Evolutionary conservation across 805 yeast species (phyloP).

Genomic region (Candida gorgasii): DNA sequence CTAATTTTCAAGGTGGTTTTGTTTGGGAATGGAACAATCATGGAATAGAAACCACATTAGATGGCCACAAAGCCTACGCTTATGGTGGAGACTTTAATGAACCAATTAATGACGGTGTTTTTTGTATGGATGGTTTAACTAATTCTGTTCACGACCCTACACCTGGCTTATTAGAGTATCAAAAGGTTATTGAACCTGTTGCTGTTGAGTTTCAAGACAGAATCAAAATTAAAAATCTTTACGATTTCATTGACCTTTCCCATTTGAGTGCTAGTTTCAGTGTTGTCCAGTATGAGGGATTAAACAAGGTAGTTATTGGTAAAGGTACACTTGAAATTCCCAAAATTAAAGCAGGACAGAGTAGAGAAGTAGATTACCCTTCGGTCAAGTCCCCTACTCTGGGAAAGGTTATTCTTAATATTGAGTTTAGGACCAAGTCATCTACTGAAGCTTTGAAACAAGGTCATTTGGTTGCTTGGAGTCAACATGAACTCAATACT

Average conservation of each 20-base stretch:
- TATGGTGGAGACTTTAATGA: constrained; percentile 43
- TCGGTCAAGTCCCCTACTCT: neutral
- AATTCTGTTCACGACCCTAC: constrained; percentile 33
- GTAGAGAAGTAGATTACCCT: neutral
- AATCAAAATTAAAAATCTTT: constrained; percentile 18
- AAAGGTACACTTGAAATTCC: constrained; percentile 8
- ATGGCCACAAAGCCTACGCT: constrained; percentile 18
- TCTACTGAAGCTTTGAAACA: constrained; percentile 8
- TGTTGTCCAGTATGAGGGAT: constrained; percentile 9
- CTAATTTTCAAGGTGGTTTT: constrained; percentile 35
- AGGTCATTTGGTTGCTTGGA: constrained; percentile 27
- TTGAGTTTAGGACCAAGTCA: constrained; percentile 13
- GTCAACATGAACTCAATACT: constrained; percentile 16
- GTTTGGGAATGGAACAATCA: constrained; percentile 45
- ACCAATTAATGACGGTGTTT: constrained; percentile 34
- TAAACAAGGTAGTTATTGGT: constrained; percentile 9
- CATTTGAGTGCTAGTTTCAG: constrained; percentile 9
- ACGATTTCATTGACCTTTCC: constrained; percentile 21
- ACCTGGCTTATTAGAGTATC: constrained; percentile 33
- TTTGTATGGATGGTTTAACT: constrained; percentile 36
- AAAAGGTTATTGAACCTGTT: constrained; percentile 33
- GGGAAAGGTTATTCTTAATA: constrained; percentile 8
- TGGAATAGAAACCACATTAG: constrained; percentile 22
- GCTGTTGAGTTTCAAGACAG: constrained; percentile 10
- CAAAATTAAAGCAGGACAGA: neutral